Conservation (phyloP, 345 rosid genomes). For the Sisymbrium irio region DNA sequence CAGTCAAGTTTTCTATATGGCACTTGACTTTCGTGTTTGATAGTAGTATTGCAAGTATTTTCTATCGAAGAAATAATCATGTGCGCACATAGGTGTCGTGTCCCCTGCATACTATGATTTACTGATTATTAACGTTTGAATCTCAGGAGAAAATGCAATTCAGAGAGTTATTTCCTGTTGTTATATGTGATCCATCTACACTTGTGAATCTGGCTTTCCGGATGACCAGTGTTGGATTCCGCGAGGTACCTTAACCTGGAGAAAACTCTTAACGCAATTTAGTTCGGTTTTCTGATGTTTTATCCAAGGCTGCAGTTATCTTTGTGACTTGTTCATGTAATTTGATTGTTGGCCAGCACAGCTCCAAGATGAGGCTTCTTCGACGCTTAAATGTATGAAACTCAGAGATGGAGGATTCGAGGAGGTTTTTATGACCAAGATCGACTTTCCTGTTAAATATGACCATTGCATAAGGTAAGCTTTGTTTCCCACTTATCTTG, state of each 20-base stretch:
- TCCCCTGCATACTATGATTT: slow-evolving; percentile 6
- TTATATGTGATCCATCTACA: slow-evolving; percentile 52
- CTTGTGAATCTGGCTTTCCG: slow-evolving; percentile 69
- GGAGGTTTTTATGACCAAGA: slow-evolving; percentile 67
- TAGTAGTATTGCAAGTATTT: neutral
- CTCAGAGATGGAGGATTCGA: slow-evolving; percentile 77
- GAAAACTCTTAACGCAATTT: slow-evolving; percentile 1
- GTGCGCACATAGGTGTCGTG: neutral
- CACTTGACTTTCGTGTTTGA: neutral
- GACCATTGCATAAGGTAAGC: slow-evolving; percentile 73
- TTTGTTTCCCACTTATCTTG: slow-evolving; percentile 6
- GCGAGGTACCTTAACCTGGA: slow-evolving; percentile 54
- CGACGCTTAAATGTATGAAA: slow-evolving; percentile 64
- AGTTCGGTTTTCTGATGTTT: neutral
- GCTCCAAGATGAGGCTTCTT: slow-evolving; percentile 81
- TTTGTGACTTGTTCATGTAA: slow-evolving; percentile 1
- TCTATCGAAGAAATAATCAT: neutral
- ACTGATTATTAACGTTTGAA: slow-evolving; percentile 18
- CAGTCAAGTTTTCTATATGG: neutral
- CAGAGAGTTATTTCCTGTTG: slow-evolving; percentile 59
- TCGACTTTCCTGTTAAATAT: slow-evolving; percentile 76
- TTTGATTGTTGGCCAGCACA: slow-evolving; percentile 28
- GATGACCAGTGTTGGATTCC: slow-evolving; percentile 56
- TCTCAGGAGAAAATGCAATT: slow-evolving; percentile 59
- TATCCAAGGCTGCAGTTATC: neutral